These are phyloP conservation scores for Xerocomus spinulosus DNA, from an alignment of 768 basidiomycete genomes.

Conservation along the genomic window DNA sequence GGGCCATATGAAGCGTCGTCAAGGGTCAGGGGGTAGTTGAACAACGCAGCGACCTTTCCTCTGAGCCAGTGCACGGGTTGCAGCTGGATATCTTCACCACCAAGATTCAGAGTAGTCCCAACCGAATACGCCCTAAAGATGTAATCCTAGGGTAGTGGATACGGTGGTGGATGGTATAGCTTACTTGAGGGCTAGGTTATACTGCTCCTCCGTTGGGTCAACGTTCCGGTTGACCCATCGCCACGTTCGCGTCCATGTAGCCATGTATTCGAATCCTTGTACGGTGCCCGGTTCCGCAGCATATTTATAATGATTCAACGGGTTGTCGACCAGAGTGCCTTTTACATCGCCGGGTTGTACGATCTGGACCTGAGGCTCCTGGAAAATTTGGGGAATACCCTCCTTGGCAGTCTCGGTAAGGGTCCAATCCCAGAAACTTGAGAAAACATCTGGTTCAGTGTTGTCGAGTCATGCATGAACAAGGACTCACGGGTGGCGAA, in stretches of 20 bases:
- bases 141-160: background rate
- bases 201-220: slow-evolving; percentile 8
- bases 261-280: background rate
- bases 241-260: slow-evolving; percentile 6
- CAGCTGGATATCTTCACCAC: background rate
- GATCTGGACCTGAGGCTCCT: background rate
- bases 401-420: background rate
- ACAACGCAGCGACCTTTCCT: slow-evolving; percentile 9
- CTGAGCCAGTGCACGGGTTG: slow-evolving; percentile 15
- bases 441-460: background rate
- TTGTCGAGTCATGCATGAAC: too few species aligned
- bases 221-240: slow-evolving; percentile 7
- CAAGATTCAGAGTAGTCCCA: slow-evolving; percentile 2
- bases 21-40: slow-evolving; percentile 13
- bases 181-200: slow-evolving; percentile 11
- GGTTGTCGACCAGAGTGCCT: background rate
- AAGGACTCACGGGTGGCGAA: slow-evolving; percentile 17
- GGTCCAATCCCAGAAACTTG: slow-evolving; percentile 14
- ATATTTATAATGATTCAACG: background rate
- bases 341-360: background rate
- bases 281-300: background rate
- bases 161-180: background rate
- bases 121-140: slow-evolving; percentile 1
- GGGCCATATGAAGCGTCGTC: slow-evolving; percentile 7
- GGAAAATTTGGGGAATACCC: background rate